Percentiles rank a stretch among this genome's conserved stretches.
These are phyloP conservation scores for Starmerella apicola DNA, from an alignment of 805 yeast species.

Conservation along the genomic window DNA sequence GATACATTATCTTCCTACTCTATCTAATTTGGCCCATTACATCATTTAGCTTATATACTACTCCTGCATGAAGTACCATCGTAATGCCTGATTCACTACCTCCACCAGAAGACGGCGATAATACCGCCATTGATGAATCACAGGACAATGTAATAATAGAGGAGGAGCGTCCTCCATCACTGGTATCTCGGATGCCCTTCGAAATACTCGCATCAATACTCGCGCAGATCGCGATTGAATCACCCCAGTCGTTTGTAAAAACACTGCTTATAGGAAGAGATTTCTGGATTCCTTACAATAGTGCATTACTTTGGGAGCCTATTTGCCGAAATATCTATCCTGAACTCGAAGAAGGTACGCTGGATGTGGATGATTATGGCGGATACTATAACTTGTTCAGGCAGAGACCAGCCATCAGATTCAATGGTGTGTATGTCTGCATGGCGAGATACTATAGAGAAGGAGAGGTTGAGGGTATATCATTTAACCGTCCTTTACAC, in stretches of 20 bases:
- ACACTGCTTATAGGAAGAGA: slow-evolving; percentile 15
- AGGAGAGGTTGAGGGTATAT: slow-evolving; percentile 48
- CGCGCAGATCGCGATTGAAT: slow-evolving; percentile 18
- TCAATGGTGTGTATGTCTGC: slow-evolving; percentile 73
- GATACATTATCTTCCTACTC: no score
- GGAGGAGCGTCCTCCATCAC: neutral
- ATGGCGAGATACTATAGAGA: slow-evolving; percentile 73
- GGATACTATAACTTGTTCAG: slow-evolving; percentile 40
- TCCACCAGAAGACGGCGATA: no score
- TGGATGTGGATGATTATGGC: slow-evolving; percentile 15
- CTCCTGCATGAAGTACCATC: no score
- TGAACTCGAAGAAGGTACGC: slow-evolving; percentile 7
- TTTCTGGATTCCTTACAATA: slow-evolving; percentile 15
- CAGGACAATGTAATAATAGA: no score
- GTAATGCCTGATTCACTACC: no score
- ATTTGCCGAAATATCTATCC: slow-evolving; percentile 17
- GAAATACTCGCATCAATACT: slow-evolving; percentile 24
- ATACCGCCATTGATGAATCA: no score
- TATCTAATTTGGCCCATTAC: no score
- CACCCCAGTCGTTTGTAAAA: slow-evolving; percentile 14
- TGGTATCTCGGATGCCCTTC: slow-evolving; percentile 19
- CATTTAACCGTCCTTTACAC: slow-evolving; percentile 65
- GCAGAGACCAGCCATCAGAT: slow-evolving; percentile 66
- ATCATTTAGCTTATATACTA: no score
- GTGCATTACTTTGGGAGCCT: slow-evolving; percentile 23